Percentiles rank a stretch among this genome's conserved stretches.
Evolutionary conservation across 2,329 filamentous ascomycete genomes (phyloP).

Genomic region (Alternaria atra): DNA sequence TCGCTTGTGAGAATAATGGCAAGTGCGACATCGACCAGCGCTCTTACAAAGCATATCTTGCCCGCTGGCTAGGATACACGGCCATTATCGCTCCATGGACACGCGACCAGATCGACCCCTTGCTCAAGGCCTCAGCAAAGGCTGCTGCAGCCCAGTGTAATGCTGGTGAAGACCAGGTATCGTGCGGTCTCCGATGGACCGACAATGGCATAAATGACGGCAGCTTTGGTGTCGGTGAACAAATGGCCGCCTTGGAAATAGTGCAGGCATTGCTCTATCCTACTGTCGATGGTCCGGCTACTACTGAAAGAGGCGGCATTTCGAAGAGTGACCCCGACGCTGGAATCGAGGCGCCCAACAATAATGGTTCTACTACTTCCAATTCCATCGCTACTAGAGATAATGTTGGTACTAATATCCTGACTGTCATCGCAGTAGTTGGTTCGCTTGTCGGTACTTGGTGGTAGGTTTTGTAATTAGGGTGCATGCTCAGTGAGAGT

Average conservation of each 20-base stretch:
- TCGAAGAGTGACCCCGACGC: conserved; percentile 57
- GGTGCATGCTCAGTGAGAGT: too few relatives aligned
- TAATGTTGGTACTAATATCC: background rate
- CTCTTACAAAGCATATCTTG: conserved; percentile 57
- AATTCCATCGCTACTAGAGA: background rate
- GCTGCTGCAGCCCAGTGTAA: conserved; percentile 66
- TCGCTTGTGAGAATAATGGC: conserved; percentile 56
- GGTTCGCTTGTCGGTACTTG: background rate
- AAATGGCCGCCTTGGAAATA: conserved; percentile 67
- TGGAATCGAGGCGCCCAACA: conserved; percentile 25
- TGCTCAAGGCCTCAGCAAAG: conserved; percentile 63
- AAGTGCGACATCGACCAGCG: conserved; percentile 60
- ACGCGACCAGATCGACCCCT: conserved; percentile 56
- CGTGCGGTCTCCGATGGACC: conserved; percentile 59
- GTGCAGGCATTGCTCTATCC: conserved; percentile 58
- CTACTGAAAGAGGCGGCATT: conserved; percentile 63
- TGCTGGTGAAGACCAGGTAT: conserved; percentile 57
- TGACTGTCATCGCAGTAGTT: background rate
- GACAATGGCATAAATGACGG: conserved; percentile 56
- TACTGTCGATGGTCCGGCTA: conserved; percentile 50
- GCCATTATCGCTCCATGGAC: conserved; percentile 52
- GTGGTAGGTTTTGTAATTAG: background rate
- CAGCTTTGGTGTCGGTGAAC: conserved; percentile 64
- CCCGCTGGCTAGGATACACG: conserved; percentile 56
- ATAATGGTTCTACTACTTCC: background rate